Base-by-base conservation (phyloP, 257 asterid species). In the Lycium barbarum region DNA sequence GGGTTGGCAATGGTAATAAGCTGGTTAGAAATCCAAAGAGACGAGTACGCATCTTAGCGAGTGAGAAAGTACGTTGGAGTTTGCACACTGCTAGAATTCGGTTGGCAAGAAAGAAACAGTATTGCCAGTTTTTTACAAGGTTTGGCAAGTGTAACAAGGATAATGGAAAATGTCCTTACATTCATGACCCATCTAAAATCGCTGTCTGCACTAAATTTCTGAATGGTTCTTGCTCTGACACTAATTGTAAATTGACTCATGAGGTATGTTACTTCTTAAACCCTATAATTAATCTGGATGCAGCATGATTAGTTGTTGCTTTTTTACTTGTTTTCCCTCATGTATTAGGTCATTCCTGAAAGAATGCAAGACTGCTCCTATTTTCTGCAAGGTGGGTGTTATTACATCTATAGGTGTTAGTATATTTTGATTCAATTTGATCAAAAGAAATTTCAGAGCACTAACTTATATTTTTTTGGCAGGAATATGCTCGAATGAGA, bases 331-430 rank as follows among this genome's bases (percentile, higher is more conserved):
- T 81, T 74, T 80, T 83, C 65, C 36, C 78, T 36, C 84, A 12
- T 91, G 90, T 87, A 68, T 26, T 83, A 94, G 99, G 96, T 97
- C 83, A 92, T 97, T 66, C 97, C 98, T 18, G 98, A 97, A 90
- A 92, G 98, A 90, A 97, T 97, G 99, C 95, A 93, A 90, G 99
- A 95, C 87, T 97, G 99, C 88, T 94, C 98, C 33, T 97, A 93
- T 87, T 97, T 94, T 88, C 86, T 95, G 88, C 96, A 92, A 93
- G 98, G 99, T 97, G 82, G 80, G 87, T 54, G 70, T 80, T 84
- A 17, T 79, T 55, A 73, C 76, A 80, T 89, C 71, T 54, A 67
- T 45, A 22, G 80, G 86, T 58, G 38, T 63, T n/a, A 10, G 54
- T 78, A 54, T 45, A 51, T 36, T 65, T 47, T 79, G 81, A 14